Conservation (phyloP, 352 stramenopile species). For the Pythium guiyangense region DNA sequence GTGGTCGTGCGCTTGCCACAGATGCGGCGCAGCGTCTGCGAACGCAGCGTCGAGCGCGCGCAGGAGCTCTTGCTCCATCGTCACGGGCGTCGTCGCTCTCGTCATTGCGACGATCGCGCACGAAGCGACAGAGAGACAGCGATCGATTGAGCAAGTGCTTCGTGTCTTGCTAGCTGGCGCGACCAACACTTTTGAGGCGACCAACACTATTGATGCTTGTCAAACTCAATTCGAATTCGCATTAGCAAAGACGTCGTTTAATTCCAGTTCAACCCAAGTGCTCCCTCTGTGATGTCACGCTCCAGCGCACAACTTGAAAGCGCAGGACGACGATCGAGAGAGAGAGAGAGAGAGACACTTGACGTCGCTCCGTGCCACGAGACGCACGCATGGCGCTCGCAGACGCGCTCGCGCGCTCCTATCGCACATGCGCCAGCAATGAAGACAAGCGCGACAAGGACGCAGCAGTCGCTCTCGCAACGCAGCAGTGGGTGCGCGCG, state of each 20-base stretch:
- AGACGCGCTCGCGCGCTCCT: conserved; percentile 4
- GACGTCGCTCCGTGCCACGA: no score
- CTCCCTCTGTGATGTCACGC: no score
- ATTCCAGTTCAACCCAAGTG: neutral
- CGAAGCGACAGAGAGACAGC: neutral
- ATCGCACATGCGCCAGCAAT: no score
- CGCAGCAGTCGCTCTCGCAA: neutral
- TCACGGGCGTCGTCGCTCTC: neutral
- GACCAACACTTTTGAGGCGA: neutral
- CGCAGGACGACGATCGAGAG: neutral
- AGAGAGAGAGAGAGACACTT: no score
- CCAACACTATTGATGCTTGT: no score
- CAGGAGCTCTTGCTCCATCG: conserved; percentile 3
- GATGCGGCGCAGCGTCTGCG: neutral
- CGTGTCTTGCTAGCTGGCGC: neutral
- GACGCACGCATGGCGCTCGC: conserved; percentile 2
- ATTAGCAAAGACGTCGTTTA: neutral
- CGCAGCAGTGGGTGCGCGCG: conserved; percentile 16
- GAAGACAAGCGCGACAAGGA: no score
- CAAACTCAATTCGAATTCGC: neutral
- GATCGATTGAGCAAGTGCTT: neutral
- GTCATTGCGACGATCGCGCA: neutral
- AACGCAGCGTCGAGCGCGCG: conserved; percentile 4
- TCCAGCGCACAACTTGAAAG: no score
- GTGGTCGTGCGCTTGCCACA: neutral